Percentiles rank a stretch among this genome's conserved stretches.
Evolutionary conservation across 305 asterid species (phyloP).

Genomic region (Withania somnifera): DNA sequence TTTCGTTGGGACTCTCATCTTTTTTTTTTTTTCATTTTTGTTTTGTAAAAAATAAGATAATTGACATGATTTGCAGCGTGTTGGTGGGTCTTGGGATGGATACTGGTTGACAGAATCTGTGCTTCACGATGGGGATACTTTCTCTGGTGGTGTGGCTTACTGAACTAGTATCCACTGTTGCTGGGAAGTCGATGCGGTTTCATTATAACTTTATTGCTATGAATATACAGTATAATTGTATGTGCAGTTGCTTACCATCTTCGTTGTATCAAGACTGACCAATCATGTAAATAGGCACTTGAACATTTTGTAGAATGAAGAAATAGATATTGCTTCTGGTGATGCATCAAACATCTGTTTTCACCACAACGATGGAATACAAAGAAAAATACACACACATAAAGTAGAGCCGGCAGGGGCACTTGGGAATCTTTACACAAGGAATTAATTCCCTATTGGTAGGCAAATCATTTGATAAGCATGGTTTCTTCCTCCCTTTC

Average conservation of each 20-base stretch:
- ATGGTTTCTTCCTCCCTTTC: neutral
- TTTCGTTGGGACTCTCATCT: neutral
- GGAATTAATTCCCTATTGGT: neutral
- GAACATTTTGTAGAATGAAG: neutral
- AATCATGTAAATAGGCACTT: neutral
- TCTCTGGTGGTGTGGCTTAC: constrained; percentile 85
- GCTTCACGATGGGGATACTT: constrained; percentile 79
- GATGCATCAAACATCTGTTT: neutral
- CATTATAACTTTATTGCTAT: neutral
- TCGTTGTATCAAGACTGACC: neutral
- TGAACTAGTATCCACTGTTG: constrained; percentile 9
- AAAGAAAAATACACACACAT: neutral
- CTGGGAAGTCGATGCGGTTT: neutral
- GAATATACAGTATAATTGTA: neutral
- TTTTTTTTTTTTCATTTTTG: neutral
- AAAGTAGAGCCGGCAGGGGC: neutral
- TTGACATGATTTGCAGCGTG: constrained; percentile 36
- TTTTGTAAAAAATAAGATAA: neutral
- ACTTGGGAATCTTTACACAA: neutral
- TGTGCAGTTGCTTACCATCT: neutral
- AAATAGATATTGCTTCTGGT: neutral
- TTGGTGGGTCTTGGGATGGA: constrained; percentile 97
- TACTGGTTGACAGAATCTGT: constrained; percentile 91
- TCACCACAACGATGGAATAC: neutral
- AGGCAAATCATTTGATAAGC: neutral